phyloP scores from a whole-genome alignment of 176 grass and related monocot species.

The Avena atlantica region DNA sequence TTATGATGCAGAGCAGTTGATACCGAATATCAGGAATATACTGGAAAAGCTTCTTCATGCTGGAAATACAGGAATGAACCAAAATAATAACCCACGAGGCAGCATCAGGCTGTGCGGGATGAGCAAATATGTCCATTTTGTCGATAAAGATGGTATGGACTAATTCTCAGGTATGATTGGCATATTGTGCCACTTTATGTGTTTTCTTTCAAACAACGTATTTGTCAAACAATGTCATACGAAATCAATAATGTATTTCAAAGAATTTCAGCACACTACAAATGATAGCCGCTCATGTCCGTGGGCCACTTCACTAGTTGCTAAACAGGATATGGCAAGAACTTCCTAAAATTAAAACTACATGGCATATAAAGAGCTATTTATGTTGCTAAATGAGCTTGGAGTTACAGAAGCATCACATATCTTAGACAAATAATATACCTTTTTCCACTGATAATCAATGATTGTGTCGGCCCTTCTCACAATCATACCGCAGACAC shows the following conservation, averaged over 20 bases:
- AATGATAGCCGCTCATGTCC: neutral
- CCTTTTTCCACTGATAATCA: slow-evolving; percentile 98
- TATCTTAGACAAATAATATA: slow-evolving; percentile 42
- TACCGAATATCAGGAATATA: slow-evolving; percentile 3
- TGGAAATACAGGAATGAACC: slow-evolving; percentile 4
- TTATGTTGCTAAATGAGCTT: slow-evolving; percentile 37
- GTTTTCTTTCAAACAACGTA: neutral
- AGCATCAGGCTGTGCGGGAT: neutral
- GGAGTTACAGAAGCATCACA: neutral
- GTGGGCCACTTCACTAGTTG: slow-evolving; percentile 6
- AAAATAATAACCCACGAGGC: neutral
- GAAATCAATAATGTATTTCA: neutral
- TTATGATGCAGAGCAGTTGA: slow-evolving; percentile 11
- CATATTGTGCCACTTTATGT: slow-evolving; percentile 15
- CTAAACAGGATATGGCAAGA: slow-evolving; percentile 26
- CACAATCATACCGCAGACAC: slow-evolving; percentile 93
- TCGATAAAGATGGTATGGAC: slow-evolving; percentile 16
- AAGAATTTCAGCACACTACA: neutral
- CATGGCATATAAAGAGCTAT: slow-evolving; percentile 26
- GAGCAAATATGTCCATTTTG: slow-evolving; percentile 13
- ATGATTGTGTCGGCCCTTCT: slow-evolving; percentile 93
- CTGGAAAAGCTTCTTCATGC: slow-evolving; percentile 10
- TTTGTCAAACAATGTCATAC: slow-evolving; percentile 3
- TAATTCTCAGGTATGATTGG: neutral
- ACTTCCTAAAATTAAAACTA: slow-evolving; percentile 6